Evolutionary conservation across 129 eudicot species (phyloP), one percentile per base, ranked within the genome.

Genomic region (Lactuca saligna): DNA sequence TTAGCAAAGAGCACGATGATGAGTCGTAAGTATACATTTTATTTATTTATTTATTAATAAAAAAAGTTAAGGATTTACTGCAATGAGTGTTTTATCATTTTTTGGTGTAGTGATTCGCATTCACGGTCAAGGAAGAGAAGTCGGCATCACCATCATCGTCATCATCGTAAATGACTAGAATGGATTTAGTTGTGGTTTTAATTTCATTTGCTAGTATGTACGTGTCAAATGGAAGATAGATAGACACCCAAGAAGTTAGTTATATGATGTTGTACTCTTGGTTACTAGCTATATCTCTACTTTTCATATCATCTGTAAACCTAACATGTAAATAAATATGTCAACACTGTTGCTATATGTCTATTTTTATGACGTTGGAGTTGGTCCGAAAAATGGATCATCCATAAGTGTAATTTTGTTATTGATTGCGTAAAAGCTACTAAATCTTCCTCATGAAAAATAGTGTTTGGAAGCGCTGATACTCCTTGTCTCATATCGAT

Each of bases 91-190:
- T 17, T 12, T 7, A 68, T 75, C 48, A 61, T 2, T 31, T 44
- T 12, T 44, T 37, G 48, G 49, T 73, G 41, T 81, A 91, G 97
- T 70, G 65, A 81, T 53, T 76, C 84, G 10, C 75, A 54, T 11
- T 48, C 82, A 32, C 81, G 73, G 20, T 75, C 79, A 10, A 84
- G 69, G 80, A 91, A 85, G 75, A 83, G 90, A 78, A 53, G 73
- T 34, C 87, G 79, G 10, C 83, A 79, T 29, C 62, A 69, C 57
- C 46, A 6, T 67, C 57, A 46, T 48, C 33, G 38, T 38, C 69
- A 61, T 34, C 85, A 60, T 50, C 76, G 68, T 17, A 81, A 70
- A 25, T 78, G 65, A 59, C 44, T 49, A 48, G 79, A 61, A 75
- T 34, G 73, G 13, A 48, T 34, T 25, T 62, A 72, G 62, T 37